phyloP scores from a whole-genome alignment of 192 early-diverging fungal species.

The Linnemannia exigua region DNA sequence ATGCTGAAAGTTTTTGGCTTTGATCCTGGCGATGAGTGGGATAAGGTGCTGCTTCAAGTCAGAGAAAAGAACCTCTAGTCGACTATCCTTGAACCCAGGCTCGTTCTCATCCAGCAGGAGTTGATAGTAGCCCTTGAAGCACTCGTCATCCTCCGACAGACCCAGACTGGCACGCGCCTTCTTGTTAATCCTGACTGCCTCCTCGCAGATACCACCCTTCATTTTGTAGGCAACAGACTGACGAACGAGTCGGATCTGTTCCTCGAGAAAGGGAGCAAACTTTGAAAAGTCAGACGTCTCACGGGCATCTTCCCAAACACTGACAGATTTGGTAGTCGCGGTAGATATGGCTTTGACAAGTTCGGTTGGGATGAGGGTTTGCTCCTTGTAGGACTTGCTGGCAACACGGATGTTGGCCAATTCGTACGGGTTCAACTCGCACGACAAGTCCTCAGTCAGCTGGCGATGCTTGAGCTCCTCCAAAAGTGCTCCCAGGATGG shows the following conservation, averaged over 20 bases:
- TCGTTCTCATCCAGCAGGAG: conserved; percentile 50
- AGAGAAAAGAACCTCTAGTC: conserved; percentile 41
- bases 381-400: conserved; percentile 23
- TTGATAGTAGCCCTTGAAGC: conserved; percentile 57
- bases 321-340: conserved; percentile 21
- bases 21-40: conserved; percentile 58
- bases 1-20: conserved; percentile 56
- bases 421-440: conserved; percentile 45
- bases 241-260: conserved; percentile 36
- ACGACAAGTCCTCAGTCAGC: conserved; percentile 14
- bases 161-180: conserved; percentile 44
- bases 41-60: conserved; percentile 52
- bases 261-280: conserved; percentile 53
- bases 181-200: conserved; percentile 49
- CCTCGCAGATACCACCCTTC: conserved; percentile 46
- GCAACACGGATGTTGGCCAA: conserved; percentile 45
- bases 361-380: conserved; percentile 27
- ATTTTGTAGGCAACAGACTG: conserved; percentile 38
- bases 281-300: conserved; percentile 47
- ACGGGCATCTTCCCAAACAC: conserved; percentile 53
- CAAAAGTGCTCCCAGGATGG: conserved; percentile 39
- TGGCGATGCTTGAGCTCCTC: conserved; percentile 33
- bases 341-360: conserved; percentile 30
- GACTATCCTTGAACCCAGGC: conserved; percentile 55
- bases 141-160: conserved; percentile 26